Base-by-base conservation (phyloP, 2,329 filamentous ascomycete species). In the Colletotrichum falcatum region DNA sequence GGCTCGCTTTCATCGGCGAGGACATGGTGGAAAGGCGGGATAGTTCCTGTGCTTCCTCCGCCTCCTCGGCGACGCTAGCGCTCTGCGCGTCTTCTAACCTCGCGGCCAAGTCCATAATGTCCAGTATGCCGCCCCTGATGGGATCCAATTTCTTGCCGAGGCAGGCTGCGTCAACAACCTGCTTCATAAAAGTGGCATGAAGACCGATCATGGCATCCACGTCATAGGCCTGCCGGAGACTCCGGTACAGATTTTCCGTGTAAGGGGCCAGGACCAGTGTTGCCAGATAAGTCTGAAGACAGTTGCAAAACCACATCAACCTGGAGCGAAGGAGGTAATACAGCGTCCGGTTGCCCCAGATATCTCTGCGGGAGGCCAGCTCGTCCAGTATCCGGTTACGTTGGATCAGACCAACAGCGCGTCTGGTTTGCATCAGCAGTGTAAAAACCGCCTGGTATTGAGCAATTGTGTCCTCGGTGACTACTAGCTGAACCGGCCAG, bases 131-230 rank as follows among this genome's bases (percentile, higher is more conserved):
- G 67, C 92, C 88, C 65, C 89, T 87, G 44, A 98, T 92, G 0
- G 92, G 91, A 20, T 86, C 84, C 5, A 97, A 81, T 64, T 90
- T 91, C 20, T 85, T 81, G 0, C 91, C 89, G 0, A 97, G 86
- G 30, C 96, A 87, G 12, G 92, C 89, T 73, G 94, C 90, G 39
- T 90, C 87, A 66, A 90, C 83, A 14, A 96, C 81, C 2, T 86
- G 86, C 54, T 84, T 85, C 54, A 92, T 82, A 75, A 92, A 95
- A 0, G 79, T 78, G 5, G 87, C 81, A 77, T 97, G 94, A 0
- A 90, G 85, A 1, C 81, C 81, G 33, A 94, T 90, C 93, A 98
- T 97, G 33, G 87, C 87, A 77, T 98, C 94, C 12, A 98, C 89
- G 74, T 95, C 94, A 33, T 87, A 84, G 0, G 93, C 89, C 7